Conservation (phyloP, 1,284 basidiomycete genomes). For the Phellopilus nigrolimitatus region DNA sequence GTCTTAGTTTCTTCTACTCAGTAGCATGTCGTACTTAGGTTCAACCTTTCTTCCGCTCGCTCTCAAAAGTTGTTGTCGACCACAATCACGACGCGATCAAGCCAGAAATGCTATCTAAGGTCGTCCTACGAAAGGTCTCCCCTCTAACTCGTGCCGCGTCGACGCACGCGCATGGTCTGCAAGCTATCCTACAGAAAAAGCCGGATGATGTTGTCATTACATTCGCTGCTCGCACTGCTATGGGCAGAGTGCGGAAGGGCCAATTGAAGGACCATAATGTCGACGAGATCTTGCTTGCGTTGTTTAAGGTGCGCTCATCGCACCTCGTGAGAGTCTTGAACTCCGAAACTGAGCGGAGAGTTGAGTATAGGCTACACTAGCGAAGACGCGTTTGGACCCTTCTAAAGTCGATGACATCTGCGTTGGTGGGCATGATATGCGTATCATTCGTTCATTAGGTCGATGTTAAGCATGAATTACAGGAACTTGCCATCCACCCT, state of each 20-base stretch:
- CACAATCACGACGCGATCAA: background rate
- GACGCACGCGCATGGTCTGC: conserved; percentile 40
- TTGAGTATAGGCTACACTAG: conserved; percentile 40
- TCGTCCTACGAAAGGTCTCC: conserved; percentile 15
- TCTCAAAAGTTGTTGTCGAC: background rate
- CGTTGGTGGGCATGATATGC: conserved; percentile 50
- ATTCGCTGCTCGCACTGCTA: conserved; percentile 75
- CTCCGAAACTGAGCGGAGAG: background rate
- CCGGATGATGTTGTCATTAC: conserved; percentile 84
- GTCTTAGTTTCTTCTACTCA: no score
- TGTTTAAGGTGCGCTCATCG: conserved; percentile 51
- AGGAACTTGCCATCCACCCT: conserved; percentile 85
- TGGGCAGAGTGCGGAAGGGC: conserved; percentile 76
- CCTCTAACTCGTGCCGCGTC: conserved; percentile 38
- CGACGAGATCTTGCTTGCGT: conserved; percentile 64
- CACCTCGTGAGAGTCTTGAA: no score
- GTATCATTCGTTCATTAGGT: background rate
- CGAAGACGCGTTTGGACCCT: conserved; percentile 46
- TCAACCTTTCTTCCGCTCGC: conserved; percentile 8
- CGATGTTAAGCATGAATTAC: conserved; percentile 5
- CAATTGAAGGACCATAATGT: conserved; percentile 73
- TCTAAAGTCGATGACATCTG: conserved; percentile 74
- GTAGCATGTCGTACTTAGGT: no score
- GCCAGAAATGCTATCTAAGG: conserved; percentile 11
- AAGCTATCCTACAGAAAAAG: conserved; percentile 52